Percentiles rank a stretch among this genome's conserved stretches.
Conservation (phyloP, 768 basidiomycete species). For the Naganishia vaughanmartiniae region DNA sequence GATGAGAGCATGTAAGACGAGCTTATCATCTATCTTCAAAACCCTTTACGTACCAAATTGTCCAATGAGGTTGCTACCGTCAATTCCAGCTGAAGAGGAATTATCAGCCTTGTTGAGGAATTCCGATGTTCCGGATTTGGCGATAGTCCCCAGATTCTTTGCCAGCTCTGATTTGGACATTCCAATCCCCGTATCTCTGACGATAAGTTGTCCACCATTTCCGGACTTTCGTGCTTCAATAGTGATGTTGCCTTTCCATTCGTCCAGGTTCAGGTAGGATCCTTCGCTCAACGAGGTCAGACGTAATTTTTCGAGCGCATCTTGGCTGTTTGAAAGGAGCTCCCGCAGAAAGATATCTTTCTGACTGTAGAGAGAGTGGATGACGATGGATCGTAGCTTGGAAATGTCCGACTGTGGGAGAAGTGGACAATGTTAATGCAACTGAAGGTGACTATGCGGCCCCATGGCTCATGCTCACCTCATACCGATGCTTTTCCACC, state of each 20-base stretch:
- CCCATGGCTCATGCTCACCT: not conserved
- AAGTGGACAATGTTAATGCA: not conserved
- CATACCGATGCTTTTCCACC: constrained; percentile 19
- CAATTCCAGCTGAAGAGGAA: constrained; percentile 56
- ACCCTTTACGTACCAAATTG: constrained; percentile 59
- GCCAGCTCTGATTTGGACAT: constrained; percentile 90
- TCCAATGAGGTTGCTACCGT: constrained; percentile 78
- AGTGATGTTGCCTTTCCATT: constrained; percentile 78
- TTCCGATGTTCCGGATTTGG: constrained; percentile 92
- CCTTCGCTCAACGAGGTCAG: constrained; percentile 74
- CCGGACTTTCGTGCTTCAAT: constrained; percentile 71
- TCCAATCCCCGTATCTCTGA: constrained; percentile 90
- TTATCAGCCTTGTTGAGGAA: constrained; percentile 79
- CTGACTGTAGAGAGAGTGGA: constrained; percentile 60
- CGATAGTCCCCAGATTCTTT: constrained; percentile 84
- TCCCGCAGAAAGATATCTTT: constrained; percentile 65
- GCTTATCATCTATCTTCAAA: not conserved
- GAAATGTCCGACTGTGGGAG: constrained; percentile 69
- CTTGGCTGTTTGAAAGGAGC: constrained; percentile 63
- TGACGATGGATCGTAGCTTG: constrained; percentile 86
- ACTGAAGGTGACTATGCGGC: not conserved
- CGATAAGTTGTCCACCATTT: constrained; percentile 71
- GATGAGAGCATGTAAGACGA: not conserved
- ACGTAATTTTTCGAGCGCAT: constrained; percentile 92
- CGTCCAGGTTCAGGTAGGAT: constrained; percentile 57